Evolutionary conservation across 1,284 basidiomycete species (phyloP).

Genomic region (Ceratobasidium sp.): DNA sequence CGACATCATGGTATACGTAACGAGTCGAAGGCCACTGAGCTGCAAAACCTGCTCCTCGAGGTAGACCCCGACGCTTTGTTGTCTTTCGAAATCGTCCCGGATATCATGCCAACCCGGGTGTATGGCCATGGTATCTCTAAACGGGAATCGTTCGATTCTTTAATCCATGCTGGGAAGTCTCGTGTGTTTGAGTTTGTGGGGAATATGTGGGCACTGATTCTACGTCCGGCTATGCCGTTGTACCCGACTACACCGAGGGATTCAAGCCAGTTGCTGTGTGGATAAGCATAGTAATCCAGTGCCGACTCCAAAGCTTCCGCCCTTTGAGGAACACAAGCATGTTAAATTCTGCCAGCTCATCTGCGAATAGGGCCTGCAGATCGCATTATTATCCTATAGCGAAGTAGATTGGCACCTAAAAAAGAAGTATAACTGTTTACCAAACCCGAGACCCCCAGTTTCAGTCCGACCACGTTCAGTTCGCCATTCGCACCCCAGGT

Average conservation of each 20-base stretch:
- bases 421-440: conserved; percentile 39
- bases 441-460: conserved; percentile 37
- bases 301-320: too few species aligned
- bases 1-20: conserved; percentile 51
- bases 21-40: conserved; percentile 51
- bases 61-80: not conserved
- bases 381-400: too few species aligned
- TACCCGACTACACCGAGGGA: too few species aligned
- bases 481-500: conserved; percentile 20
- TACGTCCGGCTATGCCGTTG: too few species aligned
- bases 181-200: not conserved
- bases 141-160: conserved; percentile 8
- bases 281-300: conserved; percentile 49
- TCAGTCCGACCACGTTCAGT: conserved; percentile 15
- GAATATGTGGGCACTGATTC: too few species aligned
- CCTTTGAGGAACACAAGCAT: too few species aligned
- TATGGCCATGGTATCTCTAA: conserved; percentile 4
- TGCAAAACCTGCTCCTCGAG: conserved; percentile 46
- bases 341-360: too few species aligned
- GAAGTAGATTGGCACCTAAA: too few species aligned
- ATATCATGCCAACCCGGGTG: conserved; percentile 10
- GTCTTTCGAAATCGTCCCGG: conserved; percentile 16
- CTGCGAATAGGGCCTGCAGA: too few species aligned
- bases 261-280: conserved; percentile 39
- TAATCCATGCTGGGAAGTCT: conserved; percentile 17